A percentile compares a stretch with the other conserved stretches of the same genome.
Conservation (phyloP, 169 alveolate species). For the Blepharisma undulans region DNA sequence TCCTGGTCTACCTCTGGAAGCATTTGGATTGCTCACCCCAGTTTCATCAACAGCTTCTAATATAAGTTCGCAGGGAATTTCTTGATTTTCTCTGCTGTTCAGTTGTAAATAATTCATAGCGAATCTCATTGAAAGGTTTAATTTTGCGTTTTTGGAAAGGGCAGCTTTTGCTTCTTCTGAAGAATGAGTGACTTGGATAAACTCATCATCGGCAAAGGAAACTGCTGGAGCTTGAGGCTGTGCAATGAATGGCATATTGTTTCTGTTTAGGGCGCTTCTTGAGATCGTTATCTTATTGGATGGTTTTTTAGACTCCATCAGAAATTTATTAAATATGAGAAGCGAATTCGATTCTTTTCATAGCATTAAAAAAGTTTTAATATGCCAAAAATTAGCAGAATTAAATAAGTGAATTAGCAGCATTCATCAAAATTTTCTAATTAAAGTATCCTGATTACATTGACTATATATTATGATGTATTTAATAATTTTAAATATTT, state of each 20-base stretch:
- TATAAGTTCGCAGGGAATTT: not conserved
- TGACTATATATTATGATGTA: too few species aligned
- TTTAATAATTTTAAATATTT: too few species aligned
- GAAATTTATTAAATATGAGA: not conserved
- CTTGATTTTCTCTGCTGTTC: not conserved
- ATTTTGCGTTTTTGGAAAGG: not conserved
- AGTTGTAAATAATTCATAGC: not conserved
- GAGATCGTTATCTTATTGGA: not conserved
- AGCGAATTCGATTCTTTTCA: too few species aligned
- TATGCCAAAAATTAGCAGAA: not conserved
- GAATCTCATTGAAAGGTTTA: not conserved
- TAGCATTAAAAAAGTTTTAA: too few species aligned
- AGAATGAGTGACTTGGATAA: not conserved
- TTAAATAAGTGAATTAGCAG: not conserved
- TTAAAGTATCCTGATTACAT: too few species aligned
- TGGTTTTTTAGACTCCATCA: not conserved
- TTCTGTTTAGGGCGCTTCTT: not conserved
- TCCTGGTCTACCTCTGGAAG: conserved; percentile 37
- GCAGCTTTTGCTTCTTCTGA: not conserved
- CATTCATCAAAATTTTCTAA: too few species aligned
- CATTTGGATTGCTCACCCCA: not conserved
- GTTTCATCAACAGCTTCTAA: not conserved
- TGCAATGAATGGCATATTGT: not conserved
- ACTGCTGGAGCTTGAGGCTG: not conserved
- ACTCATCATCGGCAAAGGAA: not conserved